These are phyloP conservation scores for Stemphylium lycopersici DNA, from an alignment of 2,329 filamentous ascomycete genomes.

Conservation along the genomic window DNA sequence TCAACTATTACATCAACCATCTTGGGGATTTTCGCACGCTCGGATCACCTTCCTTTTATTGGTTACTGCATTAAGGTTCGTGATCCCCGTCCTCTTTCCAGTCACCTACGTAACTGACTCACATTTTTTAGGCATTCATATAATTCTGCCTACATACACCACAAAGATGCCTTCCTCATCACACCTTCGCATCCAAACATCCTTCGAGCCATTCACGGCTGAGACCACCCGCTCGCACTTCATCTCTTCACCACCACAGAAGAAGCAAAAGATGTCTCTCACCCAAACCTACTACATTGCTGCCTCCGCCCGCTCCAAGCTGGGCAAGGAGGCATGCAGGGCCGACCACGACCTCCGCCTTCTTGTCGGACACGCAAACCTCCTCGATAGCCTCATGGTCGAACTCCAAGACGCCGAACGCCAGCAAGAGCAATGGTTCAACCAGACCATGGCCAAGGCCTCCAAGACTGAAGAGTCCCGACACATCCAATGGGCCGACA, in stretches of 20 bases:
- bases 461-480: constrained; percentile 65
- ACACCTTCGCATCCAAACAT: constrained; percentile 55
- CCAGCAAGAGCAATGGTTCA: constrained; percentile 98
- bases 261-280: constrained; percentile 91
- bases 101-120: constrained; percentile 60
- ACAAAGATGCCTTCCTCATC: constrained; percentile 55
- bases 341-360: constrained; percentile 93
- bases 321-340: constrained; percentile 86
- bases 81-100: constrained; percentile 35
- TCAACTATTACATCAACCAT: constrained; percentile 14
- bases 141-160: constrained; percentile 34
- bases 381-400: constrained; percentile 92
- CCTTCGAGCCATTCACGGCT: constrained; percentile 54
- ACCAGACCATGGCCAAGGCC: constrained; percentile 85
- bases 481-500: constrained; percentile 88
- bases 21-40: constrained; percentile 24
- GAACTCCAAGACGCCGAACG: constrained; percentile 91
- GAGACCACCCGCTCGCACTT: constrained; percentile 53
- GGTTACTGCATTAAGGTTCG: constrained; percentile 41
- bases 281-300: constrained; percentile 98
- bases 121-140: constrained; percentile 43
- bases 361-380: constrained; percentile 96
- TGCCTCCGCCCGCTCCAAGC: constrained; percentile 95
- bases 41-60: constrained; percentile 45
- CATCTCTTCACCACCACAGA: constrained; percentile 52